A percentile compares a stretch with the other conserved stretches of the same genome.
Evolutionary conservation across 2,329 filamentous ascomycete species (phyloP).

Genomic region (Stagonosporopsis vannaccii): DNA sequence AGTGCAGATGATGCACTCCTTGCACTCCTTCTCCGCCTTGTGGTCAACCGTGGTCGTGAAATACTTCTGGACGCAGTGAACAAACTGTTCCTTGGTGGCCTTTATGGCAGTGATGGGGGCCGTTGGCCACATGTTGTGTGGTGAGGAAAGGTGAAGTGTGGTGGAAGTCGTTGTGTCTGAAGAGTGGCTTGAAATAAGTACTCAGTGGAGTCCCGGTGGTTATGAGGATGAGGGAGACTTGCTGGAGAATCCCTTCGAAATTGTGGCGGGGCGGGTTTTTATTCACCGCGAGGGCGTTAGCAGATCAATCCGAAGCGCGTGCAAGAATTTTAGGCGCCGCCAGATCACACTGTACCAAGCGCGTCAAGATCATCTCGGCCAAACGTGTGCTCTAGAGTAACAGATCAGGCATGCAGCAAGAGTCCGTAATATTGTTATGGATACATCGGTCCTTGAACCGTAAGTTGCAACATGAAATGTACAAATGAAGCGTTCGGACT

Average conservation of each 20-base stretch:
- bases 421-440: neutral
- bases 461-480: neutral
- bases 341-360: neutral
- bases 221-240: neutral
- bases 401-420: neutral
- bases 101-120: neutral
- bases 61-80: neutral
- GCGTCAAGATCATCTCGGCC: neutral
- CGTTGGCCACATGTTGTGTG: neutral
- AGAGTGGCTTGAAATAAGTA: neutral
- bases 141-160: neutral
- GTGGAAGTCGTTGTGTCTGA: neutral
- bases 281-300: neutral
- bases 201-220: too few relatives aligned
- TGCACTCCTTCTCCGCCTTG: neutral
- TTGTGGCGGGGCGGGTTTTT: neutral
- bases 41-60: neutral
- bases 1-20: constrained; percentile 1
- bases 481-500: too few relatives aligned
- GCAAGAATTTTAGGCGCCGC: neutral
- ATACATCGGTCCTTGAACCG: neutral
- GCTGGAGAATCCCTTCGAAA: too few relatives aligned
- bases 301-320: neutral
- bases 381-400: neutral
- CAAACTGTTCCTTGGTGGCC: neutral